Base-by-base conservation (phyloP, 1,284 basidiomycete genomes). In the Trametes polyzona region DNA sequence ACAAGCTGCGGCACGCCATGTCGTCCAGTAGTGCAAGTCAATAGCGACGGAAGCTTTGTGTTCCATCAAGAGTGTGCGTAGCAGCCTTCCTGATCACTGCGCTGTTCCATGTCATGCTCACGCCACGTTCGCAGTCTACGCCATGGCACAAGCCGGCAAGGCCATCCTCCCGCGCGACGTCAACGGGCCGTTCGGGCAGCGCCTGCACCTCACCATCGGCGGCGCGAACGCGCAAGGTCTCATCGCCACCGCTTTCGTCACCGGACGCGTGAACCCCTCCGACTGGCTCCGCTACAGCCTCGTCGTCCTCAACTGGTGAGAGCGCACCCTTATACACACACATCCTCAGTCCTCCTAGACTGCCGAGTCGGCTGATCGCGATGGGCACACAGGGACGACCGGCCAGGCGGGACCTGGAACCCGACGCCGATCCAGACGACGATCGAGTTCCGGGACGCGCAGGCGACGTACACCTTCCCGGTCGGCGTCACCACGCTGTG, bases 121-220 rank as follows among this genome's bases (percentile, higher is more conserved):
- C 24, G 19, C 16, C 11, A 4, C 19, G 19, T 3, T 9, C 40
- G 23, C 58, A 87, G 88, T 86, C 70, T 90, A 87, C 59, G 73
- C 83, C 0, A 86, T 90, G 83, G 87, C 86, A 1, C 87, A 90
- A 52, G 83, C 84, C 0, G 87, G 86, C 30, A 88, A 88, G 63
- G 88, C 86, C 0, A 79, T 88, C 58, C 74, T 87, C 17, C 89
- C 88, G 0, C 81, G 82, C 48, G 88, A 90, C 52, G 65, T 68
- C 0, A 83, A 82, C 3, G 88, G 89, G 2, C 85, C 87, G 0
- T 89, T 78, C 63, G 89, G 83, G 5, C 75, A 85, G 64, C 79
- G 89, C n/a, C 83, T 91, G 44, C 83, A 80, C 3, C 82, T 86
- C 12, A 78, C 78, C 24, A 80, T 90, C 1, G 77, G 78, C 16